A percentile compares a stretch with the other conserved stretches of the same genome.
These are phyloP conservation scores for Microbotryomycetes sp. DNA, from an alignment of 1,284 basidiomycete species.

Conservation along the genomic window DNA sequence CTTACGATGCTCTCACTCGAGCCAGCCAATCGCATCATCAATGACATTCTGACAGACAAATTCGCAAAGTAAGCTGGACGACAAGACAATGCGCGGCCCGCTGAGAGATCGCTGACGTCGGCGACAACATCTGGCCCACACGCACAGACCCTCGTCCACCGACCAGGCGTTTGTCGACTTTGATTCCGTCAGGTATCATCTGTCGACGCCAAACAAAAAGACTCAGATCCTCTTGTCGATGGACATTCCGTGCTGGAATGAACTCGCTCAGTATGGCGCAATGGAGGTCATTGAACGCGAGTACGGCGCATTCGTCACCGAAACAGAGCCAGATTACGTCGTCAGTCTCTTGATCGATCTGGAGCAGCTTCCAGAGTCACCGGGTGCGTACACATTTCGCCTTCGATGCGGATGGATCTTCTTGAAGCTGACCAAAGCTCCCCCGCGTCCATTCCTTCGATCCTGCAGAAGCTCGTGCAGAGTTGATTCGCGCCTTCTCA, in stretches of 20 bases:
- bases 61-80: slow-evolving; percentile 60
- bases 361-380: slow-evolving; percentile 67
- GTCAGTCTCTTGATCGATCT: slow-evolving; percentile 82
- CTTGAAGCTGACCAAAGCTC: background rate
- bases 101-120: slow-evolving; percentile 30
- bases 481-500: slow-evolving; percentile 72
- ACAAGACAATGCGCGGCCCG: slow-evolving; percentile 2
- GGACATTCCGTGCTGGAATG: slow-evolving; percentile 94
- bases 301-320: slow-evolving; percentile 60
- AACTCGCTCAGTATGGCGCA: slow-evolving; percentile 79
- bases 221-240: slow-evolving; percentile 74
- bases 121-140: slow-evolving; percentile 10
- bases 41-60: slow-evolving; percentile 84
- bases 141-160: slow-evolving; percentile 67
- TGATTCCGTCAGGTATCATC: slow-evolving; percentile 90
- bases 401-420: background rate
- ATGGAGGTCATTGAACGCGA: slow-evolving; percentile 70
- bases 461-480: slow-evolving; percentile 61
- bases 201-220: slow-evolving; percentile 73
- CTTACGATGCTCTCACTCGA: slow-evolving; percentile 20
- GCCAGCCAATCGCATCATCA: slow-evolving; percentile 70
- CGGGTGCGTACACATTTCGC: slow-evolving; percentile 55
- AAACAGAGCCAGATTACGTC: slow-evolving; percentile 75
- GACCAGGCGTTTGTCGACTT: slow-evolving; percentile 98
- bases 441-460: background rate